phyloP scores from a whole-genome alignment of 768 basidiomycete genomes.

The Russula griseocarnosa region DNA sequence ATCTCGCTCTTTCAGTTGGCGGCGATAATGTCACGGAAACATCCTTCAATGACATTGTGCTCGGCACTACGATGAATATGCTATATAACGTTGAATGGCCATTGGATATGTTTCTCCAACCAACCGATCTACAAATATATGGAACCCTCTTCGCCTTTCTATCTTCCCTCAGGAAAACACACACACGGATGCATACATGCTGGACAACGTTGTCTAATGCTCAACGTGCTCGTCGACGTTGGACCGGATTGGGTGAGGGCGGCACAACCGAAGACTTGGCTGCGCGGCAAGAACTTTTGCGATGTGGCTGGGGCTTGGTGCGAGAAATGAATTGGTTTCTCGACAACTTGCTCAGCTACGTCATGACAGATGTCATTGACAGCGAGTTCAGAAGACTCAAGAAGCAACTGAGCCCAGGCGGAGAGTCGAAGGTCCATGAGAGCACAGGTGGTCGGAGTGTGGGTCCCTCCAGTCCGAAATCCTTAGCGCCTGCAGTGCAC shows the following conservation, averaged over 20 bases:
- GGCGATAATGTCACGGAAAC: constrained; percentile 40
- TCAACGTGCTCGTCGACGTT: constrained; percentile 76
- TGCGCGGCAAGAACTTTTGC: constrained; percentile 57
- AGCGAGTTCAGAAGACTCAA: constrained; percentile 74
- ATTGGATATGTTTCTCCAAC: constrained; percentile 81
- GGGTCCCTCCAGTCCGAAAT: constrained; percentile 28
- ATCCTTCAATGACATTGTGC: constrained; percentile 66
- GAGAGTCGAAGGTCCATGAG: constrained; percentile 13
- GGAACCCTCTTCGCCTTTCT: constrained; percentile 77
- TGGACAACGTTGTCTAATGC: constrained; percentile 85
- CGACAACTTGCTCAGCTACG: constrained; percentile 75
- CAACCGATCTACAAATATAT: constrained; percentile 70
- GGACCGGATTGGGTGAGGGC: constrained; percentile 86
- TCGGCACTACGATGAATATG: constrained; percentile 73
- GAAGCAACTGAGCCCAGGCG: constrained; percentile 42
- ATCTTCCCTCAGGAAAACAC: constrained; percentile 78
- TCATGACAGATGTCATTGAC: constrained; percentile 88
- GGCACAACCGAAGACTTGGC: constrained; percentile 70
- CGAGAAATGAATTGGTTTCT: constrained; percentile 91
- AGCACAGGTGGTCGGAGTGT: constrained; percentile 30
- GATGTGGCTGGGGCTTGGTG: constrained; percentile 84
- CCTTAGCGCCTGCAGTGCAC: not conserved
- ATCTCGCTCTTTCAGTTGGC: constrained; percentile 43
- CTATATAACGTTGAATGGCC: constrained; percentile 80
- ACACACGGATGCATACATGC: constrained; percentile 70